These are phyloP conservation scores for Diaporthe humulicola DNA, from an alignment of 2,329 filamentous ascomycete species.

Conservation along the genomic window DNA sequence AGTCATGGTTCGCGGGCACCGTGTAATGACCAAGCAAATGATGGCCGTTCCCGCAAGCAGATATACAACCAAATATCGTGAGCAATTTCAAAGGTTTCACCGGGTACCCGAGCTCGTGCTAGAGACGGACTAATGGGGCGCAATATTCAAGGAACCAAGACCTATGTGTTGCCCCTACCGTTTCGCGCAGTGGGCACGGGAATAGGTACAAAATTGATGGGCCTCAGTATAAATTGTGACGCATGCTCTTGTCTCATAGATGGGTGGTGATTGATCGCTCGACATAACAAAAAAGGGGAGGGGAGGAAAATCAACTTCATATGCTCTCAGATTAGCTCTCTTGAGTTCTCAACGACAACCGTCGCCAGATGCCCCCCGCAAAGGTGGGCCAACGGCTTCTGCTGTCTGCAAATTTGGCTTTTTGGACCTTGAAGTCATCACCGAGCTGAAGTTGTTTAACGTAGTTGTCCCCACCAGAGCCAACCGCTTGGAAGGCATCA, in stretches of 20 bases:
- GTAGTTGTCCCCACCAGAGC: constrained; percentile 3
- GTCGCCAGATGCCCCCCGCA: constrained; percentile 39
- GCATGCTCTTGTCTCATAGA: background rate
- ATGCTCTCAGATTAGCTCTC: constrained; percentile 58
- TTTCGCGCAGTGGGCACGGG: background rate
- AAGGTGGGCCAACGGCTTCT: constrained; percentile 41
- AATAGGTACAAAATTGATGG: background rate
- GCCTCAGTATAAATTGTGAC: background rate
- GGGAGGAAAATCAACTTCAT: constrained; percentile 27
- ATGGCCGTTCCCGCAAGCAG: background rate
- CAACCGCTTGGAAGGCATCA: constrained; percentile 24
- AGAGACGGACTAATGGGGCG: background rate
- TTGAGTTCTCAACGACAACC: constrained; percentile 56
- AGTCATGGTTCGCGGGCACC: background rate
- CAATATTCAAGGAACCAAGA: too few relatives aligned
- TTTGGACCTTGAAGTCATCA: constrained; percentile 54
- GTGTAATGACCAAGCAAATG: too few relatives aligned
- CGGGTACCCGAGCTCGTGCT: background rate
- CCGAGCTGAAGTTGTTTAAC: constrained; percentile 45
- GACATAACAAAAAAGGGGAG: background rate
- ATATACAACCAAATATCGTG: too few relatives aligned
- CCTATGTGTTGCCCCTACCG: background rate
- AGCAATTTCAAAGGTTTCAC: background rate
- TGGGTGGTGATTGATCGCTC: background rate
- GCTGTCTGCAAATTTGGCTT: constrained; percentile 59